phyloP scores from a whole-genome alignment of 139 green algal genomes.

The Chlorella ohadii region DNA sequence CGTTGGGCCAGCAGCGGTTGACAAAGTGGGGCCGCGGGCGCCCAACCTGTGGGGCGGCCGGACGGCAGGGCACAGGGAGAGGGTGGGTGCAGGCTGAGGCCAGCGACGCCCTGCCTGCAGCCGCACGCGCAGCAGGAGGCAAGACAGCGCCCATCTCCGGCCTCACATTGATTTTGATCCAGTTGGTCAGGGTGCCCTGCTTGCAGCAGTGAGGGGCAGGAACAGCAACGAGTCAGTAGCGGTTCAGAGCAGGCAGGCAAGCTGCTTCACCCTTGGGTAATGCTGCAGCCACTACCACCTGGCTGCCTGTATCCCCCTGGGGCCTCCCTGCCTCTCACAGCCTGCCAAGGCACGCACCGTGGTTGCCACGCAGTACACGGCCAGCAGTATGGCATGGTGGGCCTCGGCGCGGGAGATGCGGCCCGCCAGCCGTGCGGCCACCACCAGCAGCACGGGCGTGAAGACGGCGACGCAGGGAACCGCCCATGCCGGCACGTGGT shows the following conservation, averaged over 20 bases:
- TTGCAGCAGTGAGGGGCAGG: too few species aligned
- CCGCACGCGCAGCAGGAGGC: too few species aligned
- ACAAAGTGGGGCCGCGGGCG: conserved; percentile 66
- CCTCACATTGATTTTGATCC: conserved; percentile 46
- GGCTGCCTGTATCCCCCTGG: too few species aligned
- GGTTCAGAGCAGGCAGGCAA: too few species aligned
- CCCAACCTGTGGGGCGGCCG: conserved; percentile 52
- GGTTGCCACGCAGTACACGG: conserved; percentile 2
- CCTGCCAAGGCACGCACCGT: neutral
- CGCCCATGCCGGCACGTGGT: conserved; percentile 36
- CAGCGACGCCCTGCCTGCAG: too few species aligned
- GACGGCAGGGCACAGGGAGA: too few species aligned
- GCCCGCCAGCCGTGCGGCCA: neutral
- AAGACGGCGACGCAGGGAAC: conserved; percentile 29
- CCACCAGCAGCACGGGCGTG: neutral
- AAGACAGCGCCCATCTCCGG: too few species aligned
- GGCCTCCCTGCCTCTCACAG: too few species aligned
- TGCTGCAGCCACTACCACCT: too few species aligned
- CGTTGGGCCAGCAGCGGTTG: conserved; percentile 65
- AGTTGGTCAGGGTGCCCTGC: conserved; percentile 31
- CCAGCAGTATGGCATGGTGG: conserved; percentile 29
- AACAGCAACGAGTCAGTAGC: too few species aligned
- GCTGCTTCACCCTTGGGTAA: too few species aligned
- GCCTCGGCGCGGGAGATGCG: conserved; percentile 10
- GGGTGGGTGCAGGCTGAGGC: neutral